phyloP scores from a whole-genome alignment of 371 early-diverging fungal genomes.

The Syncephalastrum racemosum region DNA sequence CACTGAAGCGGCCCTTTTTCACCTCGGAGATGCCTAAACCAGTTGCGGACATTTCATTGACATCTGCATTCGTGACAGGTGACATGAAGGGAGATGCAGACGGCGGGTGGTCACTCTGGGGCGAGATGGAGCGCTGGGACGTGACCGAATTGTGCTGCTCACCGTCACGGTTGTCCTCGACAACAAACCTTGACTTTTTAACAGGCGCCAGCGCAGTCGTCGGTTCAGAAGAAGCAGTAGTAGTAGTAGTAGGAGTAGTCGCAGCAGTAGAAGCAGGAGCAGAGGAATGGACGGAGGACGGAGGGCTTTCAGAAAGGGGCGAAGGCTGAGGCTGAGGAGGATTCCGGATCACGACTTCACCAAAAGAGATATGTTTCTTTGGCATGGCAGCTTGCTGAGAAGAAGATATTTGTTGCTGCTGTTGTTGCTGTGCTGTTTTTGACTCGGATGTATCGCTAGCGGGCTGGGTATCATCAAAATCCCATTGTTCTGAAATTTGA shows the following conservation, averaged over 20 bases:
- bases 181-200: conserved; percentile 56
- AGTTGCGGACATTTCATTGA: conserved; percentile 10
- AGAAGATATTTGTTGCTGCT: no score
- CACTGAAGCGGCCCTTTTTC: conserved; percentile 66
- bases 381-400: neutral
- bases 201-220: conserved; percentile 12
- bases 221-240: conserved; percentile 6
- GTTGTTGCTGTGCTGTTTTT: no score
- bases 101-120: conserved; percentile 7
- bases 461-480: conserved; percentile 34
- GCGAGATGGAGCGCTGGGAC: conserved; percentile 10
- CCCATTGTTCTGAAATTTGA: conserved; percentile 42
- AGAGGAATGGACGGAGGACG: conserved; percentile 5
- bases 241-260: no score
- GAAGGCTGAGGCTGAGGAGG: conserved; percentile 15
- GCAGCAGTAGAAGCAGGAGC: no score
- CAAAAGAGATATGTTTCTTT: conserved; percentile 51
- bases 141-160: conserved; percentile 10
- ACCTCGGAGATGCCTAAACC: conserved; percentile 35
- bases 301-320: conserved; percentile 2
- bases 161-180: conserved; percentile 33
- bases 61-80: conserved; percentile 4
- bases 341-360: conserved; percentile 42
- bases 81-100: conserved; percentile 12
- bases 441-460: neutral